Evolutionary conservation across 2,329 filamentous ascomycete genomes (phyloP), one percentile per base, ranked within the genome.

Genomic region (Thelonectria rubi): DNA sequence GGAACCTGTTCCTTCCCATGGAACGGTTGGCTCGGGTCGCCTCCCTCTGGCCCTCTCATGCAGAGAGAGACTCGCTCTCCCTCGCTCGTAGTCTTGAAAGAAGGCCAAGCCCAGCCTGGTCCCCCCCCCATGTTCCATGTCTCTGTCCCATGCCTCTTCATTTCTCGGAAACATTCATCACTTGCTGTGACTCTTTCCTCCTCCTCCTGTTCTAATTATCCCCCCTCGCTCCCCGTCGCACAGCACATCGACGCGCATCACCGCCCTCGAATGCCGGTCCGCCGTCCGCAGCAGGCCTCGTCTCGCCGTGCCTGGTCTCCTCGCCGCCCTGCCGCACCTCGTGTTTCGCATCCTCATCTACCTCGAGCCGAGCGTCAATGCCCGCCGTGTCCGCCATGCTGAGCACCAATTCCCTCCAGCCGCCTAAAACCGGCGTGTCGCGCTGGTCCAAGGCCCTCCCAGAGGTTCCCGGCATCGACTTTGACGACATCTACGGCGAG

Each of bases 381-480:
- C 63, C 17, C 34, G 18, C 14, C 66, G 65, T 69, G 58, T 58
- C 67, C 58, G 60, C 65, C 65, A 72, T 67, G 69, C 52, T 71
- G 46, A 68, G 62, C 55, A 32, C 60, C 62, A 61, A 53, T 56
- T 65, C 66, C 59, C 66, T 72, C 55, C 64, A 70, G 59, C 69
- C 65, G 58, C 71, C 71, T 68, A 76, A 72, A 70, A 74, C 71
- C 65, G 82, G 82, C 68, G 76, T 78, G 56, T 86, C 84, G 68
- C 83, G 84, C 73, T 85, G 84, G 75, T 86, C 84, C 71, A 87
- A 87, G 76, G 84, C 83, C 34, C 76, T 87, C 65, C 85, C 84
- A 34, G 77, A 79, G 57, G 81, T 82, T 70, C 83, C 84, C 55
- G 66, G 65, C 55, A 67, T 64, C 55, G 58, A 69, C 55, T 62